Base-by-base conservation (phyloP, 75 land plant species). In the Adiantum capillusveneris region DNA sequence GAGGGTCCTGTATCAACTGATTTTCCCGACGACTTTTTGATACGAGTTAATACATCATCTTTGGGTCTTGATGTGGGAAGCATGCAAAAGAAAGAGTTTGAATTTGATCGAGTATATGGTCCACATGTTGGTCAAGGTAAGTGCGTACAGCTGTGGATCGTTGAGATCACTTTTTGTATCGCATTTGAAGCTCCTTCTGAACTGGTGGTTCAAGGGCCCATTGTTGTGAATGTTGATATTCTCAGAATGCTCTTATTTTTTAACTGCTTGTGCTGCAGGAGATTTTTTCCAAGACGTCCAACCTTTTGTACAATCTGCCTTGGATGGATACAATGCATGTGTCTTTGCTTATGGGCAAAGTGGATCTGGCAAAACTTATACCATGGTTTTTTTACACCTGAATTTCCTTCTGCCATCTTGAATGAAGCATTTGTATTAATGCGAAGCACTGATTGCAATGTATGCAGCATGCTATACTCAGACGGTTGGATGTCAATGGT, bases 71-170 rank as follows among this genome's bases (percentile, higher is more conserved):
- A 78, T 50, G 39, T 71, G n/a, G 63, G 71, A 0, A 58, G 77
- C 29, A 77, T 67, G 63, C 77, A 80, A 16, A 86, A 83, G 53
- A 94, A 86, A 56, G 98, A 94, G 67, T 94, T 83, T 80, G 96
- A 94, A 58, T 86, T 86, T 81, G 98, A 94, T 66, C 77, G 91
- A 56, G 96, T 94, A 11, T 90, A 94, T 80, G 98, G 98, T 19
- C 90, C 98, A 43, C 98, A 94, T 78, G 78, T 94, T 74, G 83
- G 88, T 70, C 91, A 94, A 89, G 94, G 98, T 84, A 49, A 61
- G 27, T 34, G 37, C 9, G 37, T 34, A 34, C 37, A n/a, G n/a
- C n/a, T n/a, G n/a, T n/a, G n/a, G n/a, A n/a, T n/a, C n/a, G n/a
- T n/a, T n/a, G n/a, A n/a, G n/a, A n/a, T n/a, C n/a, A n/a, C n/a